Evolutionary conservation across 306 rosid species (phyloP).

Genomic region (Aeschynomene evenia): DNA sequence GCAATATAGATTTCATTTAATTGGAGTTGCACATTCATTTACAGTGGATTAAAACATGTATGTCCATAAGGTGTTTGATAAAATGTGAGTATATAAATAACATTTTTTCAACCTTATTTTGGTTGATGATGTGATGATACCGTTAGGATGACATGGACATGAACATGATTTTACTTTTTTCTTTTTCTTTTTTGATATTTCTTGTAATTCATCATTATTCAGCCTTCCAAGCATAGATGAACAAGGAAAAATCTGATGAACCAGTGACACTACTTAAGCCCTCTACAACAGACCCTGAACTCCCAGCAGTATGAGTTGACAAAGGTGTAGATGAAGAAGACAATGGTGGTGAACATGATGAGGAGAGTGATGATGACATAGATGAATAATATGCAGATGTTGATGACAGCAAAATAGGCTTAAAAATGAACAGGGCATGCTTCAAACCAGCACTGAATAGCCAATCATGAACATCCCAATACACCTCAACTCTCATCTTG

Average conservation of each 20-base stretch:
- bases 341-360: conserved; percentile 23
- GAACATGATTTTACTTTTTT: no score
- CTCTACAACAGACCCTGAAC: conserved; percentile 37
- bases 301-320: conserved; percentile 33
- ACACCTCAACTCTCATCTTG: conserved; percentile 67
- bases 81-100: no score
- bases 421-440: conserved; percentile 77
- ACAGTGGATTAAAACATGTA: no score
- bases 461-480: conserved; percentile 98
- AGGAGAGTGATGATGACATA: conserved; percentile 14
- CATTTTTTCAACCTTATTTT: conserved; percentile 25
- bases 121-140: conserved; percentile 4
- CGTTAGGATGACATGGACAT: conserved; percentile 5
- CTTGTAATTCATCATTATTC: conserved; percentile 35
- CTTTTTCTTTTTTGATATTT: no score
- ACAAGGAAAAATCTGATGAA: conserved; percentile 59
- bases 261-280: conserved; percentile 32
- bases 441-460: conserved; percentile 74
- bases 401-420: conserved; percentile 52
- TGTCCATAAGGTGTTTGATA: no score
- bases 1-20: no score
- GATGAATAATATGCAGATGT: no score
- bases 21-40: no score
- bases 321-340: conserved; percentile 39
- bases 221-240: conserved; percentile 87